These are phyloP conservation scores for Trichoderma sp. DNA, from an alignment of 2,329 filamentous ascomycete species.

Conservation along the genomic window DNA sequence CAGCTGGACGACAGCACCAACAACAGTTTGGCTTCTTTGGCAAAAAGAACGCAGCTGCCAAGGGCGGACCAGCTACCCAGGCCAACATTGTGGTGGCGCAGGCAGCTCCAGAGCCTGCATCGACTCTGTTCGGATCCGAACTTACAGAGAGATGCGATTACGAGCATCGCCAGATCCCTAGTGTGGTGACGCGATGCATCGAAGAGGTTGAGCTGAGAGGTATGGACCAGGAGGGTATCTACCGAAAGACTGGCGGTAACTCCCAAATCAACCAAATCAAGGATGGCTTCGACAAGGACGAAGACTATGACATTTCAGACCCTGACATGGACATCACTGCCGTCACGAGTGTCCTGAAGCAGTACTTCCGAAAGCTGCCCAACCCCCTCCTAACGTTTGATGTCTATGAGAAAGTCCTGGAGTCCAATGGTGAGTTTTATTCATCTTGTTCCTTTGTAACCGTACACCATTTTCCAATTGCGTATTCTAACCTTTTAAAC, in stretches of 20 bases:
- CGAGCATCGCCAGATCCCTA: slow-evolving; percentile 85
- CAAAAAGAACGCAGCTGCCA: slow-evolving; percentile 53
- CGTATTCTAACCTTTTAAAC: slow-evolving; percentile 25
- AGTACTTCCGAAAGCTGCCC: slow-evolving; percentile 94
- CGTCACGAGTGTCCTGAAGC: slow-evolving; percentile 92
- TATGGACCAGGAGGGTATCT: slow-evolving; percentile 97
- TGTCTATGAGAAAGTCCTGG: slow-evolving; percentile 84
- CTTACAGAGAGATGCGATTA: slow-evolving; percentile 80
- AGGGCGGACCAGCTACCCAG: slow-evolving; percentile 42
- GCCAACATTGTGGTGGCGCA: slow-evolving; percentile 33
- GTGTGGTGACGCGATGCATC: slow-evolving; percentile 88
- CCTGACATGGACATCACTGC: slow-evolving; percentile 92
- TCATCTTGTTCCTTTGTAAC: not conserved
- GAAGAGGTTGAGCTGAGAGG: slow-evolving; percentile 94
- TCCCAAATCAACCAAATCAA: slow-evolving; percentile 88
- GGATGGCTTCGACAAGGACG: slow-evolving; percentile 82
- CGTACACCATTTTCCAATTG: not conserved
- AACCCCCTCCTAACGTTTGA: slow-evolving; percentile 88
- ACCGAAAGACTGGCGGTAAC: slow-evolving; percentile 93
- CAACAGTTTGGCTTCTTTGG: slow-evolving; percentile 72
- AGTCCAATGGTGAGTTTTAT: slow-evolving; percentile 65
- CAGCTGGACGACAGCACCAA: slow-evolving; percentile 29
- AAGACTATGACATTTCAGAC: slow-evolving; percentile 90
- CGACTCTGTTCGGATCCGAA: slow-evolving; percentile 81
- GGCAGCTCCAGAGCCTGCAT: slow-evolving; percentile 52